Conservation (phyloP, 129 eudicot species). For the Tagetes patula region DNA sequence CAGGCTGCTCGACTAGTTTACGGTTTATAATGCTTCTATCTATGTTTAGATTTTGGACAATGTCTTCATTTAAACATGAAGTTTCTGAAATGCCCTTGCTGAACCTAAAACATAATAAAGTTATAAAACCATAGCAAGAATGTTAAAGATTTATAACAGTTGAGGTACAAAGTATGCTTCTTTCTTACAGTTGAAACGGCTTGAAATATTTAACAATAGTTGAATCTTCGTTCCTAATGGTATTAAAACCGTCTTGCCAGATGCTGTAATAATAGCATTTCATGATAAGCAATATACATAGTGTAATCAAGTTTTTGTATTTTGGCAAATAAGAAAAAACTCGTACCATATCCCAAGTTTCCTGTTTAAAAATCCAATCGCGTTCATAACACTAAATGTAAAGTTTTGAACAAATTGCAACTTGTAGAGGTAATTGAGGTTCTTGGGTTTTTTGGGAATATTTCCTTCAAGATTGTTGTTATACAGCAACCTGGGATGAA, state of each 20-base stretch:
- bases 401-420: constrained; percentile 47
- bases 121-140: not conserved
- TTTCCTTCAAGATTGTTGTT: constrained; percentile 53
- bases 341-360: constrained; percentile 69
- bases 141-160: not conserved
- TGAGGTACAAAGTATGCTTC: not conserved
- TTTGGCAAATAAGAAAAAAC: not conserved
- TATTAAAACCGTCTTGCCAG: constrained; percentile 37
- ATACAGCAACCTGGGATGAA: constrained; percentile 51
- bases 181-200: constrained; percentile 45
- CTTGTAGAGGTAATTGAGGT: constrained; percentile 41
- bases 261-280: constrained; percentile 43
- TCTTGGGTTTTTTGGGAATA: constrained; percentile 40
- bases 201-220: constrained; percentile 31
- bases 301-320: not conserved
- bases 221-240: constrained; percentile 32
- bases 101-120: constrained; percentile 39
- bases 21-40: constrained; percentile 43
- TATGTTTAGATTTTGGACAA: constrained; percentile 27
- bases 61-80: constrained; percentile 15
- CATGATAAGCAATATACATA: not conserved
- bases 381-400: constrained; percentile 36
- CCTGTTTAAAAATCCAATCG: constrained; percentile 48
- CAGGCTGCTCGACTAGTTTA: constrained; percentile 50
- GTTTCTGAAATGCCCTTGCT: constrained; percentile 32